Evolutionary conservation across 1,284 basidiomycete genomes (phyloP).

Genomic region (Calocybe gambosa): DNA sequence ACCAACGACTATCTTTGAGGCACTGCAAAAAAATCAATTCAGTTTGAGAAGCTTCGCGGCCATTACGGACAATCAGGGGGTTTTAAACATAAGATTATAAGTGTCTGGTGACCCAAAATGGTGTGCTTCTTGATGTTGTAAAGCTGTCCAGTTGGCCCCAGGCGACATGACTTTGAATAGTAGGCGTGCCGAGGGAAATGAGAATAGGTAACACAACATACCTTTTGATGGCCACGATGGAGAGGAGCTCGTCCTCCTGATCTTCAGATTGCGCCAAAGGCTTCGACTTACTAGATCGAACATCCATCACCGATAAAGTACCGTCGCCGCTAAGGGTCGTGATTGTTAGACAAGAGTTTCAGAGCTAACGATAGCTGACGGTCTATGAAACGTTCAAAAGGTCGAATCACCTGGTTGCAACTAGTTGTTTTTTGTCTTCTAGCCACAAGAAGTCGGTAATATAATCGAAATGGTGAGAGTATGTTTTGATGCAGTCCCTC

Average conservation of each 20-base stretch:
- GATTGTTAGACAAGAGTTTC: conserved; percentile 2
- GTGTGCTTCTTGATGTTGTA: conserved; percentile 5
- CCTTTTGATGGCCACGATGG: conserved; percentile 79
- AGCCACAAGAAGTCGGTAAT: conserved; percentile 91
- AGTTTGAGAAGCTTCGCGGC: conserved; percentile 6
- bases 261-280: conserved; percentile 84
- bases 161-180: conserved; percentile 4
- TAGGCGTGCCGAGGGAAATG: background rate
- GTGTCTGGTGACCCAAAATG: conserved; percentile 1
- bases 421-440: conserved; percentile 78
- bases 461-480: conserved; percentile 91
- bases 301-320: conserved; percentile 85
- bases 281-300: conserved; percentile 68
- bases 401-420: conserved; percentile 69
- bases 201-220: conserved; percentile 26
- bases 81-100: background rate
- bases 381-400: conserved; percentile 13
- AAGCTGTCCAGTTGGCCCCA: background rate
- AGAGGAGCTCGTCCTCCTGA: conserved; percentile 93
- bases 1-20: conserved; percentile 80
- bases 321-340: conserved; percentile 75
- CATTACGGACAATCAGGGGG: background rate
- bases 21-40: conserved; percentile 34
- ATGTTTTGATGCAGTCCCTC: conserved; percentile 56
- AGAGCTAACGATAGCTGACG: conserved; percentile 1